Evolutionary conservation across 345 rosid species (phyloP), one percentile per base, ranked within the genome.

Genomic region (Eutrema japonicum): DNA sequence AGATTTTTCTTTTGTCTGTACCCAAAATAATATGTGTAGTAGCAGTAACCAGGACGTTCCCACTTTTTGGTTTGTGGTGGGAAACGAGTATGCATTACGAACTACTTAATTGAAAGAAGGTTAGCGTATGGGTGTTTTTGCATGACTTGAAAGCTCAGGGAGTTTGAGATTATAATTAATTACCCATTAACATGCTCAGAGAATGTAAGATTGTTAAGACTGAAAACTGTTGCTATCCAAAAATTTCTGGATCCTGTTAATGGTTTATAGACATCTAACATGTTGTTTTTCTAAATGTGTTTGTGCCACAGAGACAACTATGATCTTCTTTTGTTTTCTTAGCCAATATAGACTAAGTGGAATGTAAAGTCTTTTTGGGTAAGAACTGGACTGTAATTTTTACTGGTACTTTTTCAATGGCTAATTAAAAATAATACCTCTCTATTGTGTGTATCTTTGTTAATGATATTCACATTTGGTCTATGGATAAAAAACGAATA

Each of bases 1-100:
- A 26, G 7, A 59, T 58, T 7, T 77, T 58, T 57, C 27, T 68
- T 56, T 40, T 3, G 32, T 69, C 33, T 68, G 50, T 38, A 5
- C 50, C 45, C 11, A 26, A 38, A 58, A 32, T 66, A 64, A 36
- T 10, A 12, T 71, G 36, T 10, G 18, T 32, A 36, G 62, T 37
- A 38, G 46, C 49, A 43, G 40, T 64, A 13, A 42, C 68, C 41
- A 43, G 53, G 11, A 6, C 18, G 36, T 41, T 41, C 45, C 45
- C 45, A 11, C 27, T 47, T 46, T 64, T 64, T 64, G 69, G 43
- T 45, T 64, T 49, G 27, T 47, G 14, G 29, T 9, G 55, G 48
- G 36, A 22, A 42, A 26, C 6, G 30, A 45, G 5, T 30, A 22
- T 8, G 9, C 35, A 61, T 26, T 27, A 41, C 26, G 35, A 22